phyloP scores from a whole-genome alignment of 1,139 yeast genomes.

The Hemisphaericaspora xylanilytica region DNA sequence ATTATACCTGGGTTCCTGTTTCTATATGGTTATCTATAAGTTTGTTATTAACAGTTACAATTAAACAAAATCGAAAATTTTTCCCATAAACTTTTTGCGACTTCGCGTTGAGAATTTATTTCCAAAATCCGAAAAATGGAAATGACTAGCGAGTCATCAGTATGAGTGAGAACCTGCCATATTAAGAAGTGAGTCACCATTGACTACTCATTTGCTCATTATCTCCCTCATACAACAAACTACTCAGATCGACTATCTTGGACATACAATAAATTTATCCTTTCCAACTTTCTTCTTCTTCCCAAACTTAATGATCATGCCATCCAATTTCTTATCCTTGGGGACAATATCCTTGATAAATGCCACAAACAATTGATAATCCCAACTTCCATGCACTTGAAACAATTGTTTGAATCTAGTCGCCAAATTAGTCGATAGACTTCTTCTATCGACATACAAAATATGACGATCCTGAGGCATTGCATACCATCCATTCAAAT shows the following conservation, averaged over 20 bases:
- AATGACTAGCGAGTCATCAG: constrained; percentile 3
- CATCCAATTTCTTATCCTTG: constrained; percentile 60
- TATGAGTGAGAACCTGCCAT: too few relatives aligned
- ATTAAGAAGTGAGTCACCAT: too few relatives aligned
- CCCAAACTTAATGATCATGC: constrained; percentile 73
- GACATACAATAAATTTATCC: constrained; percentile 25
- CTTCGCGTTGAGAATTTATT: not conserved
- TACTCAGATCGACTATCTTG: constrained; percentile 15
- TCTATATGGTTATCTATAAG: not conserved
- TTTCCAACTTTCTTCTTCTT: constrained; percentile 60
- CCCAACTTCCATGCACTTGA: constrained; percentile 64
- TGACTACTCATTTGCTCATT: too few relatives aligned
- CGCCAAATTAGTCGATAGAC: constrained; percentile 51
- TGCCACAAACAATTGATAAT: constrained; percentile 67
- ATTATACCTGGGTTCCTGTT: not conserved
- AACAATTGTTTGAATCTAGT: constrained; percentile 63
- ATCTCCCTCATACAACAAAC: too few relatives aligned
- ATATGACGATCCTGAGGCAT: constrained; percentile 46
- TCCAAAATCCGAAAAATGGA: not conserved
- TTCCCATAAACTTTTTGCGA: not conserved
- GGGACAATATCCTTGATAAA: constrained; percentile 58
- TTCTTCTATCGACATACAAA: constrained; percentile 48
- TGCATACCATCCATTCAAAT: constrained; percentile 55
- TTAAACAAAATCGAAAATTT: constrained; percentile 1
- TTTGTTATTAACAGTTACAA: too few relatives aligned